Base-by-base conservation (phyloP, 2,329 filamentous ascomycete species). In the Daldinia sp. region DNA sequence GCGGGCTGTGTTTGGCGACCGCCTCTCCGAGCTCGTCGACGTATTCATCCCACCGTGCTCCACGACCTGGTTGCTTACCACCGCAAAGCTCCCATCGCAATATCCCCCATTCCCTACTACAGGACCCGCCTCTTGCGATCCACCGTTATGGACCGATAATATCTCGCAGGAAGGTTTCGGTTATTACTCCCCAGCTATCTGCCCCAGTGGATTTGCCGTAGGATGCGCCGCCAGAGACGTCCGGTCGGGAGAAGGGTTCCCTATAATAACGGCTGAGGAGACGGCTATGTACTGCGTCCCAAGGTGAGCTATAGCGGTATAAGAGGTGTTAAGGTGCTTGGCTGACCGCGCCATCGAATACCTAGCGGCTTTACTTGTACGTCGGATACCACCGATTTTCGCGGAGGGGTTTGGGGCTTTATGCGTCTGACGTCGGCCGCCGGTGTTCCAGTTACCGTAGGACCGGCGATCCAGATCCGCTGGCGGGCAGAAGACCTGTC, bases 101-200 rank as follows among this genome's bases (percentile, higher is more conserved):
- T 76, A 73, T 54, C 78, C 77, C 4, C 53, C 73, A 0, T 79
- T 75, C 39, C 76, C 72, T 10, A 75, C 72, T 11, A 56, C 66
- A 3, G 77, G 75, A 0, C 72, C 77, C 1, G 43, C 67, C 1
- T 73, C 69, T 0, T 79, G 77, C 58, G 72, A 77, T 56, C 78
- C 77, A 15, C 78, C 78, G 0, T 61, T 58, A 2, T 81, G 78
- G 78, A 51, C 41, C 0, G 54, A 63, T 41, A 78, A 79, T 63
- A 60, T 80, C 25, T 69, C 70, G 4, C 69, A 68, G 34, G 69
- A 72, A 21, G 78, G 77, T 10, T 80, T 80, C 57, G 68, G 72
- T 41, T 77, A 76, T 64, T 79, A 78, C 65, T 79, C 78, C n/a
- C 77, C 78, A 0, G 77, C 77, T 23, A 75, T 79, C 52, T 79